Evolutionary conservation across 2,329 filamentous ascomycete species (phyloP).

Genomic region (Uncinocarpus reesii): DNA sequence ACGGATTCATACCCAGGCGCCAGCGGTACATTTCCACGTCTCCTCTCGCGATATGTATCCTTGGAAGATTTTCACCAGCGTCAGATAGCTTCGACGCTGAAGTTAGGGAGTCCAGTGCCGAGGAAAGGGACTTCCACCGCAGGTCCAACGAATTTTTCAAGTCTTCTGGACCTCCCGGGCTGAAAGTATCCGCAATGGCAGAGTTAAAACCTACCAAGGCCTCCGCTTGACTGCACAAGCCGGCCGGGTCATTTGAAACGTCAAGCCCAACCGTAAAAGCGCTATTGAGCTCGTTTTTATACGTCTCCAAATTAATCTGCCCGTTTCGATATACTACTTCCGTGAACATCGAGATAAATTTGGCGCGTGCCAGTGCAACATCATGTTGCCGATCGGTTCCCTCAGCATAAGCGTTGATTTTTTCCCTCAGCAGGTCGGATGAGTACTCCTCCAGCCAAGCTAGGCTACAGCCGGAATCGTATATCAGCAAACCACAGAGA

Average conservation of each 20-base stretch:
- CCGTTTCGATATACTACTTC: conserved; percentile 48
- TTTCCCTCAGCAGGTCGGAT: conserved; percentile 42
- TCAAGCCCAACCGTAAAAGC: conserved; percentile 35
- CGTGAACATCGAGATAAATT: conserved; percentile 47
- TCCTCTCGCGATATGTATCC: conserved; percentile 46
- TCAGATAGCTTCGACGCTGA: conserved; percentile 43
- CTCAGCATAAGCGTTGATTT: conserved; percentile 44
- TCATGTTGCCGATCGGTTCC: conserved; percentile 40
- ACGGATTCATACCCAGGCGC: conserved; percentile 40
- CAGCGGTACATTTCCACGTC: conserved; percentile 47
- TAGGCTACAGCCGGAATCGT: conserved; percentile 35
- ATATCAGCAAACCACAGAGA: conserved; percentile 42
- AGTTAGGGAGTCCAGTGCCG: conserved; percentile 43
- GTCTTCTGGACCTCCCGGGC: conserved; percentile 22
- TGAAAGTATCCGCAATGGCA: conserved; percentile 33
- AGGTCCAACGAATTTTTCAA: conserved; percentile 26
- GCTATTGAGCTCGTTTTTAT: conserved; percentile 37
- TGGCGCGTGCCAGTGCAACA: conserved; percentile 45
- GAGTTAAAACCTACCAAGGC: conserved; percentile 46
- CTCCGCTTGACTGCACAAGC: conserved; percentile 47
- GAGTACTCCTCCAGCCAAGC: conserved; percentile 51
- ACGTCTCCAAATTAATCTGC: conserved; percentile 43
- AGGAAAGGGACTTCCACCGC: conserved; percentile 45
- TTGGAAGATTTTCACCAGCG: conserved; percentile 39
- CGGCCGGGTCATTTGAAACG: conserved; percentile 38